phyloP scores from a whole-genome alignment of 1,139 yeast genomes.

The Hyphopichia fennica region DNA sequence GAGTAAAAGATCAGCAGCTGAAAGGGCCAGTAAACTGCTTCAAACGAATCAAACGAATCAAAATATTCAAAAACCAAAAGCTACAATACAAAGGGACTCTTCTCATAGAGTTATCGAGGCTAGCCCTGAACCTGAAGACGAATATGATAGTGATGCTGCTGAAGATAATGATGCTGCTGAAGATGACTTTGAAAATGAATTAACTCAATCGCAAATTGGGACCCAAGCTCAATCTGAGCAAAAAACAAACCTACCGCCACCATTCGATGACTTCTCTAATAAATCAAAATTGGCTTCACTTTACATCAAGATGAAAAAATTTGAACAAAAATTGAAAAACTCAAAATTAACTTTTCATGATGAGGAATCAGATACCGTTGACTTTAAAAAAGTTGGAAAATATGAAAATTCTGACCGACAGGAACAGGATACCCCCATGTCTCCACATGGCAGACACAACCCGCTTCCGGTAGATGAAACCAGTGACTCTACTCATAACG shows the following conservation, averaged over 20 bases:
- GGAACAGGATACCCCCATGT: not conserved
- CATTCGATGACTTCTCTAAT: constrained; percentile 4
- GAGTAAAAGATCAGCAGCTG: not conserved
- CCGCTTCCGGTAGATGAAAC: not conserved
- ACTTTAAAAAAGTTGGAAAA: constrained; percentile 2
- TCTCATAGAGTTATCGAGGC: not conserved
- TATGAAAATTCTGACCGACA: not conserved
- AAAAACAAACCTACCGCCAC: constrained; percentile 3
- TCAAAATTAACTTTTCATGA: not conserved
- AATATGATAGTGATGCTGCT: no score
- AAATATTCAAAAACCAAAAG: no score
- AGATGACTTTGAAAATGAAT: constrained; percentile 10
- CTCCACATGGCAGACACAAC: not conserved
- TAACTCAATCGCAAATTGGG: constrained; percentile 4
- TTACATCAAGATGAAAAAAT: constrained; percentile 17
- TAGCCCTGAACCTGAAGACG: not conserved
- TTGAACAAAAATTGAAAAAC: constrained; percentile 14
- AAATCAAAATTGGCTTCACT: constrained; percentile 15
- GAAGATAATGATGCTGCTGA: no score
- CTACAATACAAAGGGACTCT: no score
- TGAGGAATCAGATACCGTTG: not conserved
- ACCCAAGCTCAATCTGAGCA: constrained; percentile 2
- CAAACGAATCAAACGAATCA: not conserved
- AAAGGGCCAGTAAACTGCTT: not conserved
- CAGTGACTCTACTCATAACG: no score